These are phyloP conservation scores for Claviceps cyperi DNA, from an alignment of 2,329 filamentous ascomycete genomes.

Conservation along the genomic window DNA sequence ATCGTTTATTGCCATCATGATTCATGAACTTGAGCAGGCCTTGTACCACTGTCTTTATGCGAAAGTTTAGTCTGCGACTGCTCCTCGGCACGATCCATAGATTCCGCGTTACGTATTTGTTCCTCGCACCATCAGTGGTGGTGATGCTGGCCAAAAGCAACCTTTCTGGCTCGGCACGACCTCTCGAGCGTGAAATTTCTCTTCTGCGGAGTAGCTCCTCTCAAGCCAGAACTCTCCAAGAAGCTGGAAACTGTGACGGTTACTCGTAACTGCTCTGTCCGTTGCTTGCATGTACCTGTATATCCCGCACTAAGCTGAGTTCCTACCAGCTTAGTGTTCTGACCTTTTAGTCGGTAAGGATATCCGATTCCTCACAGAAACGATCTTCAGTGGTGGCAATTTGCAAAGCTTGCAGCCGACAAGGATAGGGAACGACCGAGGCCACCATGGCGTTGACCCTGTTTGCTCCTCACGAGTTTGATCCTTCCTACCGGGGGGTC, in stretches of 20 bases:
- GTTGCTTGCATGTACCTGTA: no score
- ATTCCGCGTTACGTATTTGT: conserved; percentile 54
- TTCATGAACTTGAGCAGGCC: neutral
- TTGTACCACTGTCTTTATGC: neutral
- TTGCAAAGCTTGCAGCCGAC: neutral
- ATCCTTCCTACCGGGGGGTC: neutral
- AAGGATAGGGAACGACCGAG: conserved; percentile 51
- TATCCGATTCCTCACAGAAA: no score
- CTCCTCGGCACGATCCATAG: conserved; percentile 48
- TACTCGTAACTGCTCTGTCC: no score
- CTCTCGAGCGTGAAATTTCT: conserved; percentile 49
- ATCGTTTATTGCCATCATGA: neutral
- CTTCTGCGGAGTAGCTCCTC: conserved; percentile 62
- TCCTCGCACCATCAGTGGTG: conserved; percentile 64
- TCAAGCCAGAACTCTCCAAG: conserved; percentile 53
- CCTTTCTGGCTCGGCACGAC: conserved; percentile 48
- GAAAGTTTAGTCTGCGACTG: neutral
- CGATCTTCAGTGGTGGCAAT: conserved; percentile 13
- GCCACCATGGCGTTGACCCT: conserved; percentile 48
- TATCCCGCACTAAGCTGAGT: no score
- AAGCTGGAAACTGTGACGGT: no score
- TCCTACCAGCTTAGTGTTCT: no score
- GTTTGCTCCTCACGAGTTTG: conserved; percentile 43
- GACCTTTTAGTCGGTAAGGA: no score
- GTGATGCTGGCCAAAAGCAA: conserved; percentile 55